Base-by-base conservation (phyloP, 2,329 filamentous ascomycete genomes). In the Paecilomyces variotii region DNA sequence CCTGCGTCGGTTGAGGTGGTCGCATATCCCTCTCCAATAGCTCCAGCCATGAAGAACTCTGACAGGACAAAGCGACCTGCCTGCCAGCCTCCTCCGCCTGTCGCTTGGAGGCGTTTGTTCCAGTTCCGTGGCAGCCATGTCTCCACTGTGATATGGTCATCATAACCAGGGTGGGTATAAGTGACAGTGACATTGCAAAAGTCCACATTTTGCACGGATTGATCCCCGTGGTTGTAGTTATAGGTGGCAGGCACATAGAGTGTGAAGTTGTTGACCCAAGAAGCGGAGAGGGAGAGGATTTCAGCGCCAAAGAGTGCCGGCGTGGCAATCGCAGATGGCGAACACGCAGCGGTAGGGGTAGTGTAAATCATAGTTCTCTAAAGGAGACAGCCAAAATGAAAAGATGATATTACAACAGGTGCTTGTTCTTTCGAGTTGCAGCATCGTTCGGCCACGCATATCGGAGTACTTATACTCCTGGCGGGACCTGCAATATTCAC, bases 111-210 rank as follows among this genome's bases (percentile, higher is more conserved):
- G 0, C 74, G 70, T 1, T 69, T 64, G 34, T 76, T 76, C 74
- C 73, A 78, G 4, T 64, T 55, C 1, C 64, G 26, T 0, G 72
- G 71, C 1, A 77, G 67, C 67, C 69, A 73, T 1, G 70, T 50
- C 35, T 71, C 63, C 2, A 71, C 66, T 26, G 62, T 66, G 56
- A 76, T 68, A 0, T 19, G 61, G 59, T 77, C 74, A 24, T 71
- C 59, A 50, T 69, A 63, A 2, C 74, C 73, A 0, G 72, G 72
- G 58, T 77, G 74, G 0, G 71, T 76, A 58, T 76, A 74, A 0
- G 64, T 63, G 0, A 76, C 67, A 7, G 70, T 75, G 51, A 76
- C 65, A 54, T 76, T 75, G 66, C 74, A 77, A 59, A 75, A 74
- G 14, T 52, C 49, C 2, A 24, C 61, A 51, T 57, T 58, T 11